phyloP scores from a whole-genome alignment of 2,329 filamentous ascomycete species.

The Teratosphaeria destructans region DNA sequence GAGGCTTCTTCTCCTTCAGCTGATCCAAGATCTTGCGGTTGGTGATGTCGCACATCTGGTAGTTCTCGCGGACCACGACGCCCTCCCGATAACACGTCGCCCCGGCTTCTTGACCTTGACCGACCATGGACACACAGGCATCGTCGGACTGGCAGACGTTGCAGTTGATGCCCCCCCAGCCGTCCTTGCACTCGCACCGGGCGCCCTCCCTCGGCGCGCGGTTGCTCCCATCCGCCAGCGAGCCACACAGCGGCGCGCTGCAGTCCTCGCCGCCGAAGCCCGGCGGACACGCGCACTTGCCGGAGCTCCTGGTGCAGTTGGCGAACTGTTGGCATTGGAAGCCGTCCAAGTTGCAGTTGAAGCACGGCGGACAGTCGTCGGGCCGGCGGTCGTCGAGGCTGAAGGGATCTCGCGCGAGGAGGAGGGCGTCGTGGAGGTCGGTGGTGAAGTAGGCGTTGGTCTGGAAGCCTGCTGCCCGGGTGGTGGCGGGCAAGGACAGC shows the following conservation, averaged over 20 bases:
- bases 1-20: constrained; percentile 72
- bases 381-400: constrained; percentile 64
- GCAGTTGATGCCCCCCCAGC: constrained; percentile 96
- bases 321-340: constrained; percentile 88
- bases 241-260: constrained; percentile 80
- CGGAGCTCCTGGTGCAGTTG: constrained; percentile 77
- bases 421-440: constrained; percentile 14
- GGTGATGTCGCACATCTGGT: constrained; percentile 95
- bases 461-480: constrained; percentile 9
- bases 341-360: constrained; percentile 93
- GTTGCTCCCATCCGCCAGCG: constrained; percentile 69
- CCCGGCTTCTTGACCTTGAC: constrained; percentile 52
- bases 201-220: constrained; percentile 62
- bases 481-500: constrained; percentile 12
- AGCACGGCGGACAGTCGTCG: constrained; percentile 74
- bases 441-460: constrained; percentile 19
- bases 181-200: constrained; percentile 76
- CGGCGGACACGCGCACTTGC: constrained; percentile 82
- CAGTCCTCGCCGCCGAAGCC: constrained; percentile 95
- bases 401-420: constrained; percentile 29
- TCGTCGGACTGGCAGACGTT: constrained; percentile 76
- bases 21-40: constrained; percentile 87
- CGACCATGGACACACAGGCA: constrained; percentile 82
- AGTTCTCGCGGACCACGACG: constrained; percentile 84
- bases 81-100: constrained; percentile 90